Conservation (phyloP, 305 asterid species). For the Solanum hybrid region DNA sequence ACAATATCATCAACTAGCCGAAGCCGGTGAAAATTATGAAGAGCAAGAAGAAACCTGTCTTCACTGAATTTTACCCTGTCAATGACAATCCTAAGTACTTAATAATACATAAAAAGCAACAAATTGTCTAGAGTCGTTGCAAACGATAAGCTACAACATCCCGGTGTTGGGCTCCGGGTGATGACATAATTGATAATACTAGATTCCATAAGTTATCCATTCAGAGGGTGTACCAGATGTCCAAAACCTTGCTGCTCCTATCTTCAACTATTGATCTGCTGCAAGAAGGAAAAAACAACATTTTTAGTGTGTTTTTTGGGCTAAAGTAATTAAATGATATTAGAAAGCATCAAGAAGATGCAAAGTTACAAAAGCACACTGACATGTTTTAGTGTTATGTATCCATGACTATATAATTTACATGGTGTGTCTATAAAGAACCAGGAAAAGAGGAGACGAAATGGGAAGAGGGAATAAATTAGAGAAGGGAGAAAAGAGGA, state of each 20-base stretch:
- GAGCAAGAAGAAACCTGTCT: background rate
- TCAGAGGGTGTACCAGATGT: background rate
- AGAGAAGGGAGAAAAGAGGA: background rate
- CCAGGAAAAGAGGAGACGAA: background rate
- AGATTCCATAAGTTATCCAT: background rate
- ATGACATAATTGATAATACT: background rate
- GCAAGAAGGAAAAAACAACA: background rate
- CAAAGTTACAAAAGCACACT: background rate
- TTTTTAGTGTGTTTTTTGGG: background rate
- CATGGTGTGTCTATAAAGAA: background rate
- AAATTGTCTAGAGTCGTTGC: background rate
- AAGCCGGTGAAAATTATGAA: background rate
- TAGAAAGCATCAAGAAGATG: background rate
- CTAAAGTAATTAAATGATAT: background rate
- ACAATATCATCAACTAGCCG: background rate
- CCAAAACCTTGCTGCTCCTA: conserved; percentile 5
- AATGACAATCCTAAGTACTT: background rate
- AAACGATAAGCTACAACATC: background rate
- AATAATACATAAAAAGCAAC: background rate
- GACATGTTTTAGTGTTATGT: background rate
- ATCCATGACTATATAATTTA: background rate
- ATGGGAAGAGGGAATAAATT: background rate
- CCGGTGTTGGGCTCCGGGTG: background rate
- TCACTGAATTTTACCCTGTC: background rate
- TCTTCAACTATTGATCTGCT: background rate